Evolutionary conservation across 2,329 filamentous ascomycete genomes (phyloP).

Genomic region (Alternaria novae-zelandiae): DNA sequence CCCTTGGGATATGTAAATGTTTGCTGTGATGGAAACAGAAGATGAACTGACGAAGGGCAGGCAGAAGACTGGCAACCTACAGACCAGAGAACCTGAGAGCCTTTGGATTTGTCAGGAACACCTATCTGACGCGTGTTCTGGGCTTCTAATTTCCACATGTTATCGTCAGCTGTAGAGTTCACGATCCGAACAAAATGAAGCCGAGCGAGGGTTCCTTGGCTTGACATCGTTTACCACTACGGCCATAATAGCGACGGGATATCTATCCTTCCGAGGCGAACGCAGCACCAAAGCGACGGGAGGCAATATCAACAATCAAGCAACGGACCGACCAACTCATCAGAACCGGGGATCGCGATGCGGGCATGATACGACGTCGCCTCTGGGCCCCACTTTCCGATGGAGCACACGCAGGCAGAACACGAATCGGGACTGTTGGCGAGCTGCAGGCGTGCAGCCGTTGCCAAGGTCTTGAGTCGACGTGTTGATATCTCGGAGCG

Average conservation of each 20-base stretch:
- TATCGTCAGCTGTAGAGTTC: neutral
- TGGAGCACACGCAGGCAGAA: neutral
- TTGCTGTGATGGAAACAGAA: neutral
- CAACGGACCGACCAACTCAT: slow-evolving; percentile 4
- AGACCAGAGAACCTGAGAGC: neutral
- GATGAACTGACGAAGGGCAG: neutral
- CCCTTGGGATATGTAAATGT: no score
- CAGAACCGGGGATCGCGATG: slow-evolving; percentile 2
- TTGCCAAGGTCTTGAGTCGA: neutral
- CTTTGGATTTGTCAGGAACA: neutral
- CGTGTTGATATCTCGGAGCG: neutral
- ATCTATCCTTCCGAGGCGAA: neutral
- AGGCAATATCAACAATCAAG: slow-evolving; percentile 3
- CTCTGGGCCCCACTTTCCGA: neutral
- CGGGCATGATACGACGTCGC: neutral
- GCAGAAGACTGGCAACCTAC: neutral
- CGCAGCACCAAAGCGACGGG: slow-evolving; percentile 1
- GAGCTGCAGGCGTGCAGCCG: neutral
- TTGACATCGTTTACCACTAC: neutral
- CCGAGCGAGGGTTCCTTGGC: neutral
- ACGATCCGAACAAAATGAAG: neutral
- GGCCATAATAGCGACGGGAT: neutral
- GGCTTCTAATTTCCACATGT: neutral
- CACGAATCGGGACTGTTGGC: slow-evolving; percentile 1
- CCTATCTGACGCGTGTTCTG: neutral